Percentiles rank a stretch among this genome's conserved stretches.
These are phyloP conservation scores for Simplicillium sp. DNA, from an alignment of 2,329 filamentous ascomycete genomes.

Conservation along the genomic window DNA sequence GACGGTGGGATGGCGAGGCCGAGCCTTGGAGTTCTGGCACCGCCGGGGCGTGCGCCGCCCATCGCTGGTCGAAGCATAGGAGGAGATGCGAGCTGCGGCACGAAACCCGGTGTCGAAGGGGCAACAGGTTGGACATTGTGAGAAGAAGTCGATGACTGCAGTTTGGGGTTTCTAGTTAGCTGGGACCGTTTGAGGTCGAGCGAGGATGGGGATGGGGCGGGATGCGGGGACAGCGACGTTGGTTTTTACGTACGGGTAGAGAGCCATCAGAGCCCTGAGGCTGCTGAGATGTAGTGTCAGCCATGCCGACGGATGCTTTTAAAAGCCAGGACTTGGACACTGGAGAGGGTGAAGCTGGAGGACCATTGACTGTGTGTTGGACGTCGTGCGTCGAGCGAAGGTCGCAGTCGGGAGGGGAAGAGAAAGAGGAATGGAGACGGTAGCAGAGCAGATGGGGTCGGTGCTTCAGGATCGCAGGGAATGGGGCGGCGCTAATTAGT, in stretches of 20 bases:
- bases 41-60: slow-evolving; percentile 56
- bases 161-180: too few relatives aligned
- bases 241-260: slow-evolving; percentile 6
- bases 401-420: too few relatives aligned
- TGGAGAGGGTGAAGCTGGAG: too few relatives aligned
- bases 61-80: slow-evolving; percentile 78
- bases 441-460: too few relatives aligned
- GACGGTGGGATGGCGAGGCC: slow-evolving; percentile 87
- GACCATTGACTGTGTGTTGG: too few relatives aligned
- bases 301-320: slow-evolving; percentile 12
- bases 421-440: too few relatives aligned
- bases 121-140: slow-evolving; percentile 16
- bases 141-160: slow-evolving; percentile 10
- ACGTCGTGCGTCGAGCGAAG: too few relatives aligned
- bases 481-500: too few relatives aligned
- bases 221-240: neutral
- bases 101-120: slow-evolving; percentile 23
- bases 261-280: slow-evolving; percentile 8
- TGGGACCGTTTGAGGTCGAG: too few relatives aligned
- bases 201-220: neutral
- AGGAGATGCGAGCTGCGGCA: slow-evolving; percentile 63
- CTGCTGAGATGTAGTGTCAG: slow-evolving; percentile 14
- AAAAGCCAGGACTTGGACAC: neutral
- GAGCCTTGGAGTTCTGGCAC: slow-evolving; percentile 62
- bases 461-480: too few relatives aligned